Base-by-base conservation (phyloP, 108 stramenopile species). In the Cyclotella atomus region DNA sequence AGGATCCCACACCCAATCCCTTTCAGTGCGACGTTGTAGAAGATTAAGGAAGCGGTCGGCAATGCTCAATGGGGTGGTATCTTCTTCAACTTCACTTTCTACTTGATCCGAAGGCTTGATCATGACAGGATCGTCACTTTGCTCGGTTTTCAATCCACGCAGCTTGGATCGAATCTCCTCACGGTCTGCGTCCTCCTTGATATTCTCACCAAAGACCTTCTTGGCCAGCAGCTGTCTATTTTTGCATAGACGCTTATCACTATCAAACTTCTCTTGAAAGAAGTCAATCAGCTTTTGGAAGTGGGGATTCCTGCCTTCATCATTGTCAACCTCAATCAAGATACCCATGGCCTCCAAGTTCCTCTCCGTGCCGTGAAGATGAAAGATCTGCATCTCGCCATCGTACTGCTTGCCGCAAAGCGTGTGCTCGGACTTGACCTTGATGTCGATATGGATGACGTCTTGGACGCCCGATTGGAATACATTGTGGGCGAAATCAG, bases 321-420 rank as follows among this genome's bases (percentile, higher is more conserved):
- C 6, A 15, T 53, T 47, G n/a, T 73, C 66, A 15, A 53, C 79
- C 63, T 81, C 67, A 36, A 73, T 73, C 32, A 81, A 49, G 10
- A 81, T 55, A 8, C 72, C 61, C 8, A 52, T 50, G 9, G 72
- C 72, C 55, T 81, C 79, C 16, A 81, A 25, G 33, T 69, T 81
- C 2, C 68, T 53, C 34, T 73, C 44, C n/a, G 28, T n/a, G 0
- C 21, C 8, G 50, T 81, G 79, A 5, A 73, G 15, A 56, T 73
- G 68, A 23, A 28, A 69, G 16, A 84, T 46, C 30, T 82, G 84
- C 59, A 91, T 74, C 60, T 91, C 88, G 25, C 76, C 90, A n/a
- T 81, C 87, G 68, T 91, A 91, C 55, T 79, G 83, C 21, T 83
- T 86, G 3, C 88, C 86, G 43, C 87, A 76, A n/a, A 89, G 75